Evolutionary conservation across 257 asterid species (phyloP).

Genomic region (Ehretia macrophylla): DNA sequence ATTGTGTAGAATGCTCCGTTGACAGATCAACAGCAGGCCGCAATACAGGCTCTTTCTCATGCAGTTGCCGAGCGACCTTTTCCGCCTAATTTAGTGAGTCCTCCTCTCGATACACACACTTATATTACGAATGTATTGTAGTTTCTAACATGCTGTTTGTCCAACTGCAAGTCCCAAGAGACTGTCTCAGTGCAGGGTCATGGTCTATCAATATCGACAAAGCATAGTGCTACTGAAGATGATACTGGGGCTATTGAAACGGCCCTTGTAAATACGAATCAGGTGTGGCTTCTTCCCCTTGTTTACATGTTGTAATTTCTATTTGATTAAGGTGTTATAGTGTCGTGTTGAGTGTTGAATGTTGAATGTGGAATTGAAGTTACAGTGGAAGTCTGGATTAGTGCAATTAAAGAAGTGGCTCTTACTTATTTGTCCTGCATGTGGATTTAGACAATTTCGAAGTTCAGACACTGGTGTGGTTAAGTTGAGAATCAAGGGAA

Average conservation of each 20-base stretch:
- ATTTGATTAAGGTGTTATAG: too few species aligned
- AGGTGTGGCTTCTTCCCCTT: slow-evolving; percentile 35
- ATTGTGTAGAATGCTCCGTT: slow-evolving; percentile 70
- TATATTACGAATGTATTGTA: not conserved
- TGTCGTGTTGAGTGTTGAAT: too few species aligned
- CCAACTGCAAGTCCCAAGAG: slow-evolving; percentile 51
- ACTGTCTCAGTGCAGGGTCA: slow-evolving; percentile 51
- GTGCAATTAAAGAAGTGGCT: too few species aligned
- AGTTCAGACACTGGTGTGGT: too few species aligned
- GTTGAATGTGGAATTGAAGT: too few species aligned
- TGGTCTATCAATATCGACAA: slow-evolving; percentile 50
- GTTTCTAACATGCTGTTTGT: slow-evolving; percentile 1
- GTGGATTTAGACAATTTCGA: too few species aligned
- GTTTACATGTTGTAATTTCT: not conserved
- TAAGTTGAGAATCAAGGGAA: too few species aligned
- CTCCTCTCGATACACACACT: not conserved
- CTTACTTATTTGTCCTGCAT: too few species aligned
- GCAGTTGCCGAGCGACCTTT: slow-evolving; percentile 90
- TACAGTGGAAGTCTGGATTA: too few species aligned
- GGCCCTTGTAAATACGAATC: slow-evolving; percentile 79
- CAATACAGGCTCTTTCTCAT: slow-evolving; percentile 87
- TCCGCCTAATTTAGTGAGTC: slow-evolving; percentile 72
- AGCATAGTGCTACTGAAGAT: slow-evolving; percentile 60
- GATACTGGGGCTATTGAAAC: slow-evolving; percentile 70
- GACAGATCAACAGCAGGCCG: slow-evolving; percentile 93